Percentiles rank a stretch among this genome's conserved stretches.
Evolutionary conservation across 352 stramenopile species (phyloP).

Genomic region (Globisporangium solare): DNA sequence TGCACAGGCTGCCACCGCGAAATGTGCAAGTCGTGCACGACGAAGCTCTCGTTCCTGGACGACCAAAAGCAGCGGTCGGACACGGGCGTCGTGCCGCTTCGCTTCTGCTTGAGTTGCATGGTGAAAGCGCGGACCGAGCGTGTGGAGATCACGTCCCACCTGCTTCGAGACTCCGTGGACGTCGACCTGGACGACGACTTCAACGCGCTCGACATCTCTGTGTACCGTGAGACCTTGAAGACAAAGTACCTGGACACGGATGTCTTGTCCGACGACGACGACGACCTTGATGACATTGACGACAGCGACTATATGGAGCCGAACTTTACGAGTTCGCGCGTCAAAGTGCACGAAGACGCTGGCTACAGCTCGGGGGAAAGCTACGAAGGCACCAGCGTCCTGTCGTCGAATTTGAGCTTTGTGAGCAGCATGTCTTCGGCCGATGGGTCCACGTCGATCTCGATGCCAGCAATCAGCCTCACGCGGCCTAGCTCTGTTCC

Average conservation of each 20-base stretch:
- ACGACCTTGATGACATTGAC: neutral
- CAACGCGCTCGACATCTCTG: conserved; percentile 12
- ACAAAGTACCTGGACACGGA: conserved; percentile 17
- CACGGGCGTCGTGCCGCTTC: conserved; percentile 22
- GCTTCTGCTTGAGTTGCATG: conserved; percentile 34
- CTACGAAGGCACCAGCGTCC: conserved; percentile 14
- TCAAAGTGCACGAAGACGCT: conserved; percentile 9
- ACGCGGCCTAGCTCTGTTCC: no score
- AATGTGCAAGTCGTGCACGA: conserved; percentile 31
- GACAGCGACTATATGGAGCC: conserved; percentile 10
- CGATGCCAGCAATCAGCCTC: neutral
- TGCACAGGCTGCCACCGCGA: conserved; percentile 24
- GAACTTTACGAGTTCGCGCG: conserved; percentile 4
- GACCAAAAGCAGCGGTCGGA: conserved; percentile 25
- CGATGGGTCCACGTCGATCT: conserved; percentile 4
- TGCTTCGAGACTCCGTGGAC: conserved; percentile 8
- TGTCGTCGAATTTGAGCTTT: conserved; percentile 12
- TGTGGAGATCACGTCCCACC: conserved; percentile 9
- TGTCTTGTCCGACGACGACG: conserved; percentile 21
- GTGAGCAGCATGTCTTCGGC: conserved; percentile 10
- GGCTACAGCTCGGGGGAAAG: conserved; percentile 12
- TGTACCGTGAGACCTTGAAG: conserved; percentile 17
- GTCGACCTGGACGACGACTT: conserved; percentile 10
- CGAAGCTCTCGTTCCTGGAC: conserved; percentile 28
- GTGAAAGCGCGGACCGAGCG: conserved; percentile 22